phyloP scores from a whole-genome alignment of 2,329 filamentous ascomycete species.

The Pseudocercospora fijiensis region DNA sequence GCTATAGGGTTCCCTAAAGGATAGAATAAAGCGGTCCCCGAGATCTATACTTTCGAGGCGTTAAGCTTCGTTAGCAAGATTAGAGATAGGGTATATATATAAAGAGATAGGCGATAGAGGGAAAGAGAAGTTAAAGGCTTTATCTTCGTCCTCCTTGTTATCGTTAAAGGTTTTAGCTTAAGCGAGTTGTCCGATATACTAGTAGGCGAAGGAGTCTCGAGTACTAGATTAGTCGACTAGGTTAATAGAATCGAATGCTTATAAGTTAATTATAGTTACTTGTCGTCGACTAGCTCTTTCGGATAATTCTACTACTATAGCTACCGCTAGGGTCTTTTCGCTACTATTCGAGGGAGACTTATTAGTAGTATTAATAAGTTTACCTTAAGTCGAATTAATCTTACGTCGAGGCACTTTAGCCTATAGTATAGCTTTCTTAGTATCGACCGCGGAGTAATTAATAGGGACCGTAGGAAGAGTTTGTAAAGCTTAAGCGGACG shows the following conservation, averaged over 20 bases:
- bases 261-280: neutral
- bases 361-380: neutral
- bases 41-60: neutral
- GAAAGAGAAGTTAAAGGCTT: neutral
- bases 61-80: neutral
- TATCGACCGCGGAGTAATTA: neutral
- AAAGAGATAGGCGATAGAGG: neutral
- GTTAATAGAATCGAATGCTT: neutral
- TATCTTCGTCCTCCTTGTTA: neutral
- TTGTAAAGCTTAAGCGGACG: too few relatives aligned
- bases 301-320: neutral
- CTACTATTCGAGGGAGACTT: neutral
- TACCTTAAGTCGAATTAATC: neutral
- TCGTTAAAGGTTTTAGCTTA: neutral
- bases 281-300: neutral
- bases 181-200: neutral
- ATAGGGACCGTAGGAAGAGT: neutral
- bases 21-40: neutral
- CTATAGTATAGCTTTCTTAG: neutral
- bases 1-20: neutral
- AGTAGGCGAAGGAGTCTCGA: neutral
- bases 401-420: neutral
- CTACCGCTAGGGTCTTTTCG: neutral
- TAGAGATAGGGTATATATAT: neutral
- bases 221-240: too few relatives aligned